Percentiles rank a stretch among this genome's conserved stretches.
Evolutionary conservation across 306 rosid genomes (phyloP).

Genomic region (Geum urbanum): DNA sequence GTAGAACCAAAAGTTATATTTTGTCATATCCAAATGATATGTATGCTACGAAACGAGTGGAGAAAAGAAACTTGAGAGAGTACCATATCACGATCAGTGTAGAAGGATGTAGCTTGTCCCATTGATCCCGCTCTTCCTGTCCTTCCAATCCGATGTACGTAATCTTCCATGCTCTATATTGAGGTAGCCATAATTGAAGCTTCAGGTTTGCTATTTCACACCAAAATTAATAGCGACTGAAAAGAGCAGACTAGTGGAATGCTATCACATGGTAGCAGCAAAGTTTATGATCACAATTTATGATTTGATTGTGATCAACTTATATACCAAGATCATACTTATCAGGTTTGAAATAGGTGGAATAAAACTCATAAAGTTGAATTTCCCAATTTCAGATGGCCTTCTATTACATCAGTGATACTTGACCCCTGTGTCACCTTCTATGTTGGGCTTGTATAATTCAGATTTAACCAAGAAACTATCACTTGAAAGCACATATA

Average conservation of each 20-base stretch:
- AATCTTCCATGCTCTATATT: conserved; percentile 94
- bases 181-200: conserved; percentile 74
- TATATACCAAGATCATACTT: neutral
- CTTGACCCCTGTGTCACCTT: neutral
- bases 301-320: conserved; percentile 1
- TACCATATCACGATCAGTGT: conserved; percentile 77
- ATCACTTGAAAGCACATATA: conserved; percentile 26
- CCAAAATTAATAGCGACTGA: conserved; percentile 47
- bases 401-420: neutral
- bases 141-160: conserved; percentile 90
- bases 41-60: neutral
- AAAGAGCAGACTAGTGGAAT: conserved; percentile 41
- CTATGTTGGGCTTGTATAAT: conserved; percentile 12
- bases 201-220: conserved; percentile 60
- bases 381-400: conserved; percentile 25
- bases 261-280: conserved; percentile 38
- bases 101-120: conserved; percentile 73
- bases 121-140: conserved; percentile 89
- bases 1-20: conserved; percentile 12
- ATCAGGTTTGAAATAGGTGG: neutral
- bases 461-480: conserved; percentile 18
- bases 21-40: neutral
- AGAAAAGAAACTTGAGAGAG: neutral
- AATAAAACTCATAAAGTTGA: conserved; percentile 25
- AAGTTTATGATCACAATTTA: conserved; percentile 15